Conservation (phyloP, 2,329 filamentous ascomycete genomes). For the Aspergillus brunneoviolaceus region DNA sequence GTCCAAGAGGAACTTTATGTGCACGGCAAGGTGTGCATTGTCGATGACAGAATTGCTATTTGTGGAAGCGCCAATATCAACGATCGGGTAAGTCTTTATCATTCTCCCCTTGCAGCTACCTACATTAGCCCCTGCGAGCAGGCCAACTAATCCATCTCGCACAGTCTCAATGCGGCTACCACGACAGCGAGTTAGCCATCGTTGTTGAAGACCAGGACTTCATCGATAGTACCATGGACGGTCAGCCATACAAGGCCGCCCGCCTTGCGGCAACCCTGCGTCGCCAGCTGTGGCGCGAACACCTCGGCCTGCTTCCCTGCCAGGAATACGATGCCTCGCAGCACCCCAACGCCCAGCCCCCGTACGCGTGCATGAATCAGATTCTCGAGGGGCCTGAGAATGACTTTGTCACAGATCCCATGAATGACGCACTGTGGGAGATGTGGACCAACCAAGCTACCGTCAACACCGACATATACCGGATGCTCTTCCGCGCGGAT, state of each 20-base stretch:
- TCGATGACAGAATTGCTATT: conserved; percentile 77
- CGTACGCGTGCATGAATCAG: conserved; percentile 67
- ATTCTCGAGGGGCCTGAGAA: conserved; percentile 71
- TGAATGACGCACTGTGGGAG: conserved; percentile 65
- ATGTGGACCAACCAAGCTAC: conserved; percentile 73
- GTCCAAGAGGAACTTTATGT: conserved; percentile 96
- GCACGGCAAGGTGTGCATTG: conserved; percentile 82
- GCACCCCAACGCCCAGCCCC: conserved; percentile 74
- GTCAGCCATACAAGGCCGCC: conserved; percentile 68
- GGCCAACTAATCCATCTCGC: not conserved
- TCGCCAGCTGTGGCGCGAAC: conserved; percentile 85
- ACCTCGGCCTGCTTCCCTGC: conserved; percentile 77
- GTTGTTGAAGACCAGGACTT: conserved; percentile 75
- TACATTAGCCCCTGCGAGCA: not conserved
- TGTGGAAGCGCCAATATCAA: conserved; percentile 74
- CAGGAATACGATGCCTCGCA: conserved; percentile 66
- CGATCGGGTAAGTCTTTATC: conserved; percentile 50
- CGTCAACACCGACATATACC: conserved; percentile 78
- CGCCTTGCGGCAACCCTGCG: conserved; percentile 78
- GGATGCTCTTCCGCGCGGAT: conserved; percentile 80
- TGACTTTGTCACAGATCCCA: conserved; percentile 69
- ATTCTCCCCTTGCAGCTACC: not conserved
- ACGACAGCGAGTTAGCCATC: conserved; percentile 88
- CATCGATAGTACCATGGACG: conserved; percentile 71
- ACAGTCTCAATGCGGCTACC: conserved; percentile 72